Base-by-base conservation (phyloP, 2,329 filamentous ascomycete genomes). In the Ceratocystis ficicola region DNA sequence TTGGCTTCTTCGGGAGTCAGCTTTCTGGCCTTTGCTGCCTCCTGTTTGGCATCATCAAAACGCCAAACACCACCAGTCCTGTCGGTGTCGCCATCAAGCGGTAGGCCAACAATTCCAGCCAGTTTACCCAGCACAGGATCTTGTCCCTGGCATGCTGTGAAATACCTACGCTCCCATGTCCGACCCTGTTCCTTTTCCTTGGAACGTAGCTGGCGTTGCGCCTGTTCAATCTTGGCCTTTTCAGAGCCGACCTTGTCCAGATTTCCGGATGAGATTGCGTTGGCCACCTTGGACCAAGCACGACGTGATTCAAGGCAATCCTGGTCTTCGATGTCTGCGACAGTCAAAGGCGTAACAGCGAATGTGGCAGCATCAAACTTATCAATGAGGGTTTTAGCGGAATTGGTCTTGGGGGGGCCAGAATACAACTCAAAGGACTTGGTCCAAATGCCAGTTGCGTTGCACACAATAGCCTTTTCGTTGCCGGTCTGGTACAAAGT, bases 401-500 rank as follows among this genome's bases (percentile, higher is more conserved):
- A 75, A 71, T 81, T 81, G 70, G 80, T 78, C 72, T 81, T 81
- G 68, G 76, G 74, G 17, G 77, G 70, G 12, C 86, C 85, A 69
- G 90, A 81, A 76, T 88, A 88, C 73, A 96, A 86, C 63, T 83
- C 83, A 73, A 96, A 95, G 1, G 79, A 78, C 72, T 90, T 89
- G 67, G 86, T 95, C 94, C 94, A 99, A 74, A 95, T 90, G 28
- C 94, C 94, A 36, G 90, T 86, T 48, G 87, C 81, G n/a, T 86
- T 90, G 79, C 93, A 96, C 62, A 87, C 79, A 68, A 84, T 81
- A 64, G 89, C 86, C 76, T 87, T 88, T 75, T 86, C 90, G 76
- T 80, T 79, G 77, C 85, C 76, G 75, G 89, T 84, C 17, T 79
- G 81, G 77, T 88, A 91, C 66, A 97, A 74, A 28, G 80, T 80